Percentiles rank a stretch among this genome's conserved stretches.
These are phyloP conservation scores for Hyphopichia fennica DNA, from an alignment of 1,139 yeast species.

Conservation along the genomic window DNA sequence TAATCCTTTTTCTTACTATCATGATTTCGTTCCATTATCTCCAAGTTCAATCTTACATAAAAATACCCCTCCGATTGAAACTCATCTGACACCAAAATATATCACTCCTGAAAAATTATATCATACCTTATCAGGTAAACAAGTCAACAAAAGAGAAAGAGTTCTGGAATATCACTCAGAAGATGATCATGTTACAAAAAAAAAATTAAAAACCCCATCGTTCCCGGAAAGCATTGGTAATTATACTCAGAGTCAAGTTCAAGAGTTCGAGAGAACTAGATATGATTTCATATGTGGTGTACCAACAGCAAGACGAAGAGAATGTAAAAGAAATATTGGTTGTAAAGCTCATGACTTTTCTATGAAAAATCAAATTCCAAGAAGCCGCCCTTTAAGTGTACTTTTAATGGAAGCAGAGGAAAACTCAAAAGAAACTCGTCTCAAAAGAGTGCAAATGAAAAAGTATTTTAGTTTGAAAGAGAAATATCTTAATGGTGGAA, in stretches of 20 bases:
- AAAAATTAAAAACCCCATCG: not conserved
- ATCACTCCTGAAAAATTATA: not conserved
- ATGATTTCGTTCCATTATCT: not conserved
- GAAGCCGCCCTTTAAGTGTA: slow-evolving; percentile 12
- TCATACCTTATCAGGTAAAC: no score
- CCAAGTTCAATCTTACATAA: not conserved
- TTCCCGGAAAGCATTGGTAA: not conserved
- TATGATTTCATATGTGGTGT: slow-evolving; percentile 21
- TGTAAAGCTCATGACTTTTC: slow-evolving; percentile 13
- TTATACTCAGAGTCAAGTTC: not conserved
- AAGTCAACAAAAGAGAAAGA: no score
- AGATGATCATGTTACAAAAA: no score
- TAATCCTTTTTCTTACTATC: not conserved
- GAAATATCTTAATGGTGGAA: no score
- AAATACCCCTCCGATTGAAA: not conserved
- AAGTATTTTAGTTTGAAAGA: slow-evolving; percentile 2
- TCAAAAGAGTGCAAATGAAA: slow-evolving; percentile 3
- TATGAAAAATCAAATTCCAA: slow-evolving; percentile 9
- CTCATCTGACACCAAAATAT: not conserved
- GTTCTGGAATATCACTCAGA: no score
- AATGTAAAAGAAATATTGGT: slow-evolving; percentile 13
- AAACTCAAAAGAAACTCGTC: slow-evolving; percentile 3
- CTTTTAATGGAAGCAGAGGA: slow-evolving; percentile 6
- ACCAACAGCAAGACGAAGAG: slow-evolving; percentile 6
- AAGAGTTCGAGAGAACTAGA: slow-evolving; percentile 5